phyloP scores from a whole-genome alignment of 1,284 basidiomycete species.

The Vanrija sp. region DNA sequence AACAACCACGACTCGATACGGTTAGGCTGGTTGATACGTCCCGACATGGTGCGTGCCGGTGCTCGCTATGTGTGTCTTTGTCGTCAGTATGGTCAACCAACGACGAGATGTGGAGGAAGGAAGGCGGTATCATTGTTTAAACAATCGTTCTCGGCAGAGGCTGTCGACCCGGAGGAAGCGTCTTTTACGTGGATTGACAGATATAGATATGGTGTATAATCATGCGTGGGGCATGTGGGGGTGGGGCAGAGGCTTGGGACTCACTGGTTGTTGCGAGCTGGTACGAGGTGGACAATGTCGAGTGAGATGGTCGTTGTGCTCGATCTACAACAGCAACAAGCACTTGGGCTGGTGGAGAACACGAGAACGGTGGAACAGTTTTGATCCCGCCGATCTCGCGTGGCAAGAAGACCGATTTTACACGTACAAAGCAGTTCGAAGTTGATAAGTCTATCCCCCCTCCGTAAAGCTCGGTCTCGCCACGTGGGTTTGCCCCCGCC shows the following conservation, averaged over 20 bases:
- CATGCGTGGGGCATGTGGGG: constrained; percentile 23
- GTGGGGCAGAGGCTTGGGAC: not conserved
- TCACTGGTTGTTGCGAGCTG: not conserved
- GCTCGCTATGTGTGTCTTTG: not conserved
- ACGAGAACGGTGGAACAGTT: not conserved
- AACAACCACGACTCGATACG: constrained; percentile 76
- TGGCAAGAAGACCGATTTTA: too few relatives aligned
- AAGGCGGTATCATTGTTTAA: constrained; percentile 26
- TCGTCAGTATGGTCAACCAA: constrained; percentile 1
- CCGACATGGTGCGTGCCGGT: constrained; percentile 14
- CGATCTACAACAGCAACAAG: not conserved
- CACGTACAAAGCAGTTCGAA: too few relatives aligned
- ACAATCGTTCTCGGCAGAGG: constrained; percentile 35
- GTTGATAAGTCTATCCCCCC: too few relatives aligned
- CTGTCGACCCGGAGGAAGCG: constrained; percentile 33
- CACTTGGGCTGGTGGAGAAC: not conserved
- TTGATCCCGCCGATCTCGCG: not conserved
- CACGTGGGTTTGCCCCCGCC: too few relatives aligned
- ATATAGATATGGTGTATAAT: constrained; percentile 50
- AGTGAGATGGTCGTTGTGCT: not conserved
- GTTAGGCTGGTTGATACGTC: constrained; percentile 82
- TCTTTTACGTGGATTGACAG: constrained; percentile 58
- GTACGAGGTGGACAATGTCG: not conserved
- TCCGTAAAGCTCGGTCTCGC: too few relatives aligned
- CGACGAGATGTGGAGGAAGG: constrained; percentile 15